Evolutionary conservation across 345 rosid genomes (phyloP).

Genomic region (Hibiscus mutabilis): DNA sequence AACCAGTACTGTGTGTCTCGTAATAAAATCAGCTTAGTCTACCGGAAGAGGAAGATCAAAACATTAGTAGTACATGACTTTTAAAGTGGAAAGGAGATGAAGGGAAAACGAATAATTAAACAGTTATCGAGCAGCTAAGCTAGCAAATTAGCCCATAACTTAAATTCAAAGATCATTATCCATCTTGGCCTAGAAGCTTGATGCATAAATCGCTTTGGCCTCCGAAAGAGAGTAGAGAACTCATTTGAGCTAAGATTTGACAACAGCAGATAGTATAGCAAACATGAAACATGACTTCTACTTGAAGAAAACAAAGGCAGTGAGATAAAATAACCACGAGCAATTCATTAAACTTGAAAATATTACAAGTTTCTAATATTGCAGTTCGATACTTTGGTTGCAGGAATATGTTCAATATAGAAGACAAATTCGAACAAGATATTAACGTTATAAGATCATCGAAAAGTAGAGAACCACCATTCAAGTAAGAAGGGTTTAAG

Average conservation of each 20-base stretch:
- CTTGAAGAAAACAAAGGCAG: neutral
- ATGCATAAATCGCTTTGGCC: neutral
- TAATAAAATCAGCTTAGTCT: neutral
- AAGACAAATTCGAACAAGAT: neutral
- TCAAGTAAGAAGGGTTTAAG: no score
- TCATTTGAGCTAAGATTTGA: neutral
- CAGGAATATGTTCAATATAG: neutral
- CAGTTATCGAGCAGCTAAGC: neutral
- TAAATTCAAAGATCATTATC: neutral
- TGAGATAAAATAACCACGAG: neutral
- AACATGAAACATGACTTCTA: neutral
- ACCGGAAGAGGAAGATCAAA: neutral
- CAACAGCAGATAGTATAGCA: neutral
- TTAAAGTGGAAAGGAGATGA: neutral
- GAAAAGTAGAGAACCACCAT: neutral
- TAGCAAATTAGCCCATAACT: neutral
- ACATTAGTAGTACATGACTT: neutral
- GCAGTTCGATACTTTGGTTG: neutral
- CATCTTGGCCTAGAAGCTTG: neutral
- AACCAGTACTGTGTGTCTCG: neutral
- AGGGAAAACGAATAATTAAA: neutral
- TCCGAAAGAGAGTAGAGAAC: neutral
- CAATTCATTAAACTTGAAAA: neutral
- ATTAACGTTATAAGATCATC: neutral
- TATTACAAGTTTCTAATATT: neutral